A percentile compares a stretch with the other conserved stretches of the same genome.
Conservation (phyloP, 305 asterid species). For the Fraxinus velutina region DNA sequence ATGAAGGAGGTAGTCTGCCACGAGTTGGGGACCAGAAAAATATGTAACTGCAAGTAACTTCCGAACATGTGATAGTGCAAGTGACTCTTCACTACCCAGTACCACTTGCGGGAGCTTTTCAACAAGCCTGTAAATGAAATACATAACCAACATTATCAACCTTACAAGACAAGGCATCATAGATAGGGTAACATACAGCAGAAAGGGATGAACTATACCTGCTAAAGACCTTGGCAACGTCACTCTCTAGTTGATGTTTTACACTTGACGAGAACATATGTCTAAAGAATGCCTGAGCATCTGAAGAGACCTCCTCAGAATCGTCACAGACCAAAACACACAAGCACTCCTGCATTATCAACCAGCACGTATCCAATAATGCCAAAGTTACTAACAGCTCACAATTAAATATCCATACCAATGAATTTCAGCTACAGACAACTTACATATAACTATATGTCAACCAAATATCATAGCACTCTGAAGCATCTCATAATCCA, state of each 20-base stretch:
- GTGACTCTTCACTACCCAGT: constrained; percentile 67
- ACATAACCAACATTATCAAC: neutral
- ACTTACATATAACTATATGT: neutral
- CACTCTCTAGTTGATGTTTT: constrained; percentile 43
- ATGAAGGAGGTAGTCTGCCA: constrained; percentile 62
- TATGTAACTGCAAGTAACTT: constrained; percentile 74
- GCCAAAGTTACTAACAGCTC: constrained; percentile 11
- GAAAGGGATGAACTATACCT: constrained; percentile 37
- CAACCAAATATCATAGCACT: constrained; percentile 8
- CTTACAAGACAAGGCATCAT: constrained; percentile 16
- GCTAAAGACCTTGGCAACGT: constrained; percentile 58
- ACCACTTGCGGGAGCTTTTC: constrained; percentile 86
- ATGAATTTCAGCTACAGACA: constrained; percentile 19
- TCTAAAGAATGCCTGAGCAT: constrained; percentile 52
- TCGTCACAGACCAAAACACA: constrained; percentile 80
- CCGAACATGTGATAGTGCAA: constrained; percentile 68
- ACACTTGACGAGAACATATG: constrained; percentile 46
- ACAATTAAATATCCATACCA: neutral
- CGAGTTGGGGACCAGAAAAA: constrained; percentile 73
- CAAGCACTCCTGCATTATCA: constrained; percentile 66
- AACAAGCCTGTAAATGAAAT: constrained; percentile 56
- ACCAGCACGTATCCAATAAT: constrained; percentile 26
- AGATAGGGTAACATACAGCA: constrained; percentile 16
- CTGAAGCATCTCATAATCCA: constrained; percentile 9
- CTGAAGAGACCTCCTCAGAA: constrained; percentile 67